Evolutionary conservation across 2,329 filamentous ascomycete genomes (phyloP), one percentile per base, ranked within the genome.

Genomic region (Colletotrichum incanum): DNA sequence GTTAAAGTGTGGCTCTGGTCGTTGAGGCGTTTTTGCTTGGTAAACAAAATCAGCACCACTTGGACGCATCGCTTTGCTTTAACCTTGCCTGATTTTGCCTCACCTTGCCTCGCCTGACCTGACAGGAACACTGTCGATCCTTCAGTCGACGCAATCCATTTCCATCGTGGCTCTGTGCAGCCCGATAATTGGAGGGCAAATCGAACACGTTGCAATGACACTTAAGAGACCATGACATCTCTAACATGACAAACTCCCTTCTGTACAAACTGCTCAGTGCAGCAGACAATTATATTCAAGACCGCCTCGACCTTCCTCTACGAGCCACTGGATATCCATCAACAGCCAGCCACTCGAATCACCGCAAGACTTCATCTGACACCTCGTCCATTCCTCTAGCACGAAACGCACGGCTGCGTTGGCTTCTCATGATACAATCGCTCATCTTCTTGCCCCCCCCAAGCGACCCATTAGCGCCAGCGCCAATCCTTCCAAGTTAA

Each of bases 1-100:
- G 37, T 65, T 47, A 49, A 39, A 47, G 26, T 65, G 63, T 58
- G 63, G 50, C 63, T 58, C 34, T 23, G 39, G 39, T 60, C 31
- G 14, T 50, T 20, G 64, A 50, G 52, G 26, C 43, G 14, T 2
- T 45, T 23, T 1, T 41, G n/a, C 31, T 26, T 26, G 3, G 11
- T 58, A 7, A 9, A 39, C 54, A 58, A 7, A 11, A 5, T 41
- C 16, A 41, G 5, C 20, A n/a, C 31, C 50, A n/a, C n/a, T 56
- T 18, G 31, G 12, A 8, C 20, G 34, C 23, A 55, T 18, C 28
- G 26, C 23, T 18, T 14, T 28, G 16, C 2, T 18, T n/a, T 59
- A n/a, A 37, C 37, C 39, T 59, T 18, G 14, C 37, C 37, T 43
- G 39, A 45, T 39, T 23, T 50, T 23, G 54, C 39, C 56, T 20